These are phyloP conservation scores for Hemileccinum impolitum DNA, from an alignment of 768 basidiomycete species.

Conservation along the genomic window DNA sequence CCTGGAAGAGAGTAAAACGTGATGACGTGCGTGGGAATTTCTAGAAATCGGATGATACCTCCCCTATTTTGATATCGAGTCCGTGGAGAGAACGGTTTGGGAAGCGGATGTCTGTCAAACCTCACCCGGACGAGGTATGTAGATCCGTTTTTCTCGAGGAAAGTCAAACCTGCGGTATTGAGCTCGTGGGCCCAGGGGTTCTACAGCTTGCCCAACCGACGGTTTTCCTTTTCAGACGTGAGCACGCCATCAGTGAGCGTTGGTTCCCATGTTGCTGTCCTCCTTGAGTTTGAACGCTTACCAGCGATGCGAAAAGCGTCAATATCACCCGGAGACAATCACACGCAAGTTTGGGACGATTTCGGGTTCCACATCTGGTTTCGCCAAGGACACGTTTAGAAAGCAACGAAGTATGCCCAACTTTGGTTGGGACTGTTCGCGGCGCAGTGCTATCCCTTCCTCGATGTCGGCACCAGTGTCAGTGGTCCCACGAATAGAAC, in stretches of 20 bases:
- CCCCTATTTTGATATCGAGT: constrained; percentile 22
- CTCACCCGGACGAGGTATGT: constrained; percentile 28
- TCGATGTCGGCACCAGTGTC: background rate
- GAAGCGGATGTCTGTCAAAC: constrained; percentile 24
- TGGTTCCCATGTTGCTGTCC: background rate
- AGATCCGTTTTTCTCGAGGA: too few relatives aligned
- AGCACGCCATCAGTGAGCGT: constrained; percentile 14
- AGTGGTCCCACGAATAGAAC: background rate
- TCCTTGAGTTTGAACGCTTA: background rate
- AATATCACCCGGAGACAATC: constrained; percentile 1
- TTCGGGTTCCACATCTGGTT: constrained; percentile 18
- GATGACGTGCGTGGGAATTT: constrained; percentile 1
- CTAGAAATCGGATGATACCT: constrained; percentile 24
- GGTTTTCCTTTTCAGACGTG: constrained; percentile 28
- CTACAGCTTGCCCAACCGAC: constrained; percentile 29
- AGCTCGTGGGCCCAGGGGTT: constrained; percentile 13
- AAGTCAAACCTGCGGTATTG: background rate
- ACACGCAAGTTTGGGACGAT: constrained; percentile 26
- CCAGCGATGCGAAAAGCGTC: background rate
- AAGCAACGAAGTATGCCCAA: constrained; percentile 15
- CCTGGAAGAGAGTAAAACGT: background rate
- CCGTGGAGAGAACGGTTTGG: constrained; percentile 30
- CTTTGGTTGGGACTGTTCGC: constrained; percentile 3
- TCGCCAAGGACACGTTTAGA: constrained; percentile 1
- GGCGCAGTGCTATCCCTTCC: background rate